Conservation (phyloP, 305 asterid species). For the Fraxinus sp. region DNA sequence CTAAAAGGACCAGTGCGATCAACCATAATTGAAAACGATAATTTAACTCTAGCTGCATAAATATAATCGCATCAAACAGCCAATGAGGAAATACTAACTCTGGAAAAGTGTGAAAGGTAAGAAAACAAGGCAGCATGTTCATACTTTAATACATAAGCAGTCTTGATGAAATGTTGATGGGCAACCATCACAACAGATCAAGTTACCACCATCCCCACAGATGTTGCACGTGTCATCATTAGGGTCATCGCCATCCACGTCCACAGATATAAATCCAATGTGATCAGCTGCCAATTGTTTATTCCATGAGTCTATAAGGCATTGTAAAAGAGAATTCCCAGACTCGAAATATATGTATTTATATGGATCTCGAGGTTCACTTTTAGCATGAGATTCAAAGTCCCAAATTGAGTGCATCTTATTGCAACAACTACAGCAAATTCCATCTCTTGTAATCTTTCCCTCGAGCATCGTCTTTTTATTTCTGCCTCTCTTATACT, state of each 20-base stretch:
- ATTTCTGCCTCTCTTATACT: constrained; percentile 44
- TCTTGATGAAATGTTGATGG: constrained; percentile 93
- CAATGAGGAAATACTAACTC: constrained; percentile 17
- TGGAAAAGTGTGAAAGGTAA: neutral
- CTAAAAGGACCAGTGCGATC: neutral
- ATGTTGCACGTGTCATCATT: constrained; percentile 91
- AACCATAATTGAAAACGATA: neutral
- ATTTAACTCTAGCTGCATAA: constrained; percentile 12
- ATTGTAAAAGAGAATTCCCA: constrained; percentile 64
- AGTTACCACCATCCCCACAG: constrained; percentile 95
- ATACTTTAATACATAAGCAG: constrained; percentile 77
- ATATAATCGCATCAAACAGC: constrained; percentile 23
- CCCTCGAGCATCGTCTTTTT: constrained; percentile 49
- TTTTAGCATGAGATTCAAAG: constrained; percentile 75
- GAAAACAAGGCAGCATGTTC: constrained; percentile 21
- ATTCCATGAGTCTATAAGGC: constrained; percentile 74
- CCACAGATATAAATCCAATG: constrained; percentile 56
- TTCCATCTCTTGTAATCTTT: constrained; percentile 66
- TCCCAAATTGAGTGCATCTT: constrained; percentile 38
- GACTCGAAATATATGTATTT: constrained; percentile 57
- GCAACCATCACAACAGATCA: constrained; percentile 92
- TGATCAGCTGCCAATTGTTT: constrained; percentile 48
- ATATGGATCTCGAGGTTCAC: constrained; percentile 46
- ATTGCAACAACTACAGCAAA: constrained; percentile 76
- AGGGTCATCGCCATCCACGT: constrained; percentile 79